Evolutionary conservation across 2,329 filamentous ascomycete species (phyloP).

Genomic region (Cladobotryum protrusum): DNA sequence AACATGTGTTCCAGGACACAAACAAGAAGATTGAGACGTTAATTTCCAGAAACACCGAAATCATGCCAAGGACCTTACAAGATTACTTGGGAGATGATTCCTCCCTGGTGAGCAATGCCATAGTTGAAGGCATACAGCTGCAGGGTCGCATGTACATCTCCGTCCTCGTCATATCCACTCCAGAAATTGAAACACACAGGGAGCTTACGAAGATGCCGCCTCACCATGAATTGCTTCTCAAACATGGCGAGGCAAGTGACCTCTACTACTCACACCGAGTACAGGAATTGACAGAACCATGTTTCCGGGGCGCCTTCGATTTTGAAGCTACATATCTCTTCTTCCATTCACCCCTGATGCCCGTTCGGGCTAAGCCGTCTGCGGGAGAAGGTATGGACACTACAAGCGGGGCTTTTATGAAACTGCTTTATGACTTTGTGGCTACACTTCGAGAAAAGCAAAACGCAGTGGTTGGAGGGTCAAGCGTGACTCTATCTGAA

Average conservation of each 20-base stretch:
- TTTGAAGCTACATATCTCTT: neutral
- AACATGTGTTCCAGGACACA: slow-evolving; percentile 1
- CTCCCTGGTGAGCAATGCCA: slow-evolving; percentile 4
- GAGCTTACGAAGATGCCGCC: neutral
- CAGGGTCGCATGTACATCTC: slow-evolving; percentile 10
- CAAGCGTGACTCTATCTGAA: neutral
- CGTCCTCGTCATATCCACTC: slow-evolving; percentile 1
- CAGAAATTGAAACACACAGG: slow-evolving; percentile 1
- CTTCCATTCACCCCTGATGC: neutral
- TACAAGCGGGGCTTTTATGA: neutral
- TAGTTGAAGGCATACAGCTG: slow-evolving; percentile 8
- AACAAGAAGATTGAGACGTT: slow-evolving; percentile 4
- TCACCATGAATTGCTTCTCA: neutral
- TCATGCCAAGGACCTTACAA: slow-evolving; percentile 1
- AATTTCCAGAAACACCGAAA: neutral
- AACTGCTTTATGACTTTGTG: slow-evolving; percentile 4
- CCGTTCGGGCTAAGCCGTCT: neutral
- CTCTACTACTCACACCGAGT: neutral
- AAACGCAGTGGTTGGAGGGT: neutral
- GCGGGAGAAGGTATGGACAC: neutral
- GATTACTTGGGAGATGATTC: slow-evolving; percentile 6
- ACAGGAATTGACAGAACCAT: neutral
- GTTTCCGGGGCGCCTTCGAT: neutral
- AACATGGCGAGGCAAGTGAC: neutral
- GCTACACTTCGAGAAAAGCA: neutral